Evolutionary conservation across 2,329 filamentous ascomycete species (phyloP).

Genomic region (Endocalyx cinctus): DNA sequence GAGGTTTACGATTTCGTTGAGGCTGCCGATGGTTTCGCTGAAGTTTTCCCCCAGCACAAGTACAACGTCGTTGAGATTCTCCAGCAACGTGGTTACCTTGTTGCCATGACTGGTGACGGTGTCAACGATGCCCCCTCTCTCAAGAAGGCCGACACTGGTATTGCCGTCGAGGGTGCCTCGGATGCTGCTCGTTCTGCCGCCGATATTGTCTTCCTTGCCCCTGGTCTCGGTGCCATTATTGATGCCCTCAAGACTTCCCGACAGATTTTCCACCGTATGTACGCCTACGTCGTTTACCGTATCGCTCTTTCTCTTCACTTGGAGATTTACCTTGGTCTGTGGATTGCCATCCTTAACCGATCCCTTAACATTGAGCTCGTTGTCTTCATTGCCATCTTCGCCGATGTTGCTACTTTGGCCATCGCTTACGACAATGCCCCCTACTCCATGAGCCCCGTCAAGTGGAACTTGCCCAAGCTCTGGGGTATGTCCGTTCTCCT

Average conservation of each 20-base stretch:
- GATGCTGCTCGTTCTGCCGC: slow-evolving; percentile 87
- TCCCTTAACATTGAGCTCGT: slow-evolving; percentile 82
- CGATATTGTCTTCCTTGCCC: slow-evolving; percentile 90
- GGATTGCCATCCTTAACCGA: slow-evolving; percentile 84
- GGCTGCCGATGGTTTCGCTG: slow-evolving; percentile 90
- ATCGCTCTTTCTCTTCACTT: slow-evolving; percentile 88
- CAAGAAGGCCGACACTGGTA: slow-evolving; percentile 95
- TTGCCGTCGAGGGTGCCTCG: slow-evolving; percentile 87
- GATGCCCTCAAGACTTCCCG: slow-evolving; percentile 89
- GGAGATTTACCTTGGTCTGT: slow-evolving; percentile 86
- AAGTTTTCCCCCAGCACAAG: slow-evolving; percentile 94
- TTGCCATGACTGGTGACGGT: slow-evolving; percentile 95
- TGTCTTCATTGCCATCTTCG: slow-evolving; percentile 93
- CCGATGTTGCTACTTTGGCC: slow-evolving; percentile 84
- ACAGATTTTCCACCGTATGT: slow-evolving; percentile 96
- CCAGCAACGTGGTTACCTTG: slow-evolving; percentile 87
- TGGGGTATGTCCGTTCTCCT: slow-evolving; percentile 90
- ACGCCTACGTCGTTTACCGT: slow-evolving; percentile 92
- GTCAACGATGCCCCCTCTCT: slow-evolving; percentile 90
- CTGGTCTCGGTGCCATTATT: slow-evolving; percentile 87
- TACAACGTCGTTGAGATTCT: slow-evolving; percentile 92
- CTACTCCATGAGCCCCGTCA: slow-evolving; percentile 79
- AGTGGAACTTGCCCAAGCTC: slow-evolving; percentile 92
- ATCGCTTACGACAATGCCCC: slow-evolving; percentile 93
- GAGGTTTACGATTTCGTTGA: slow-evolving; percentile 95